phyloP scores from a whole-genome alignment of 352 stramenopile genomes.

The Pythium utonaiense region DNA sequence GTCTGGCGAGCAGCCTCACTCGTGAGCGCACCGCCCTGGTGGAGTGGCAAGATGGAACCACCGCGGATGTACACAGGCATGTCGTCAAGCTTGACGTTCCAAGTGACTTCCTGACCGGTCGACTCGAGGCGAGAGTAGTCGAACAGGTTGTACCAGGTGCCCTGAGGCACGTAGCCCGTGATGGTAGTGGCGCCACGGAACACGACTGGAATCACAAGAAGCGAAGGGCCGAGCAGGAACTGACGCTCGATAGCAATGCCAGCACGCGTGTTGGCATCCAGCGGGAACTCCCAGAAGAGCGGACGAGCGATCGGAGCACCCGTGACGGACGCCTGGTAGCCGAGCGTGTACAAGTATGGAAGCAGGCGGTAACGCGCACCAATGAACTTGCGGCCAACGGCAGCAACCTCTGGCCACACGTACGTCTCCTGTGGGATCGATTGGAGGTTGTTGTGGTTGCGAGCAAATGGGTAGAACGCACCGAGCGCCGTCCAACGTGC shows the following conservation, averaged over 20 bases:
- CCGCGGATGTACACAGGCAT: conserved; percentile 58
- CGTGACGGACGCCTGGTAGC: conserved; percentile 44
- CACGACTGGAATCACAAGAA: conserved; percentile 54
- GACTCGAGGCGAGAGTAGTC: conserved; percentile 35
- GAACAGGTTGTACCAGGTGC: conserved; percentile 61
- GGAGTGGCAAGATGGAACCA: conserved; percentile 43
- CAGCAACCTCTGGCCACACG: conserved; percentile 46
- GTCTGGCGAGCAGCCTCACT: conserved; percentile 37
- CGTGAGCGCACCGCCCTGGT: conserved; percentile 41
- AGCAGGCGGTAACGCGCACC: conserved; percentile 69
- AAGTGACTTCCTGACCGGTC: conserved; percentile 26
- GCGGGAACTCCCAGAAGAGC: conserved; percentile 65
- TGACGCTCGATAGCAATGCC: conserved; percentile 32
- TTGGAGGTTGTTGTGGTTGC: conserved; percentile 77
- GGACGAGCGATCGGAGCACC: conserved; percentile 50
- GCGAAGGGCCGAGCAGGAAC: conserved; percentile 43
- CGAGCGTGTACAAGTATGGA: conserved; percentile 78
- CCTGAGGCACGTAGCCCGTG: conserved; percentile 39
- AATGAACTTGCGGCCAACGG: conserved; percentile 60
- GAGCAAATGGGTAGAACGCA: conserved; percentile 75
- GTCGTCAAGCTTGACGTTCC: conserved; percentile 43
- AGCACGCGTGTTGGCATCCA: conserved; percentile 24
- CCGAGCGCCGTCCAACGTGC: conserved; percentile 73
- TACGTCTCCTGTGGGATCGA: conserved; percentile 60
- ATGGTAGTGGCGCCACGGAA: conserved; percentile 39